phyloP scores from a whole-genome alignment of 1,284 basidiomycete genomes.

The Heterobasidion occidentale region DNA sequence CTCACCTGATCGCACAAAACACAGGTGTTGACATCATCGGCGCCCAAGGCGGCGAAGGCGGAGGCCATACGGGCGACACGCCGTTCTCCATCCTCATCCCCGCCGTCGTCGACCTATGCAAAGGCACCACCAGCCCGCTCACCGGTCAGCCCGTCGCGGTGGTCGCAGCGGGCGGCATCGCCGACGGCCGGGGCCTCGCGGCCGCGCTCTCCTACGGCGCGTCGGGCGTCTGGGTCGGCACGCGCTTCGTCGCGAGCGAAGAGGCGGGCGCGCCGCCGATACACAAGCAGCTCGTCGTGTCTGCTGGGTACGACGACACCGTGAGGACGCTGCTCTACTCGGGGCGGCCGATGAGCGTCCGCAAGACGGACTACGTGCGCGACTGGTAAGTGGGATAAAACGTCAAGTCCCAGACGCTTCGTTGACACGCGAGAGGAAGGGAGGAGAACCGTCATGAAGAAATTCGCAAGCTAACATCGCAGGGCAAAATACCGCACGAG shows the following conservation, averaged over 20 bases:
- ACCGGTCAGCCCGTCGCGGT: conserved; percentile 74
- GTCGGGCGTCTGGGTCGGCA: conserved; percentile 84
- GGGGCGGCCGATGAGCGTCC: conserved; percentile 79
- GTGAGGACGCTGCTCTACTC: conserved; percentile 72
- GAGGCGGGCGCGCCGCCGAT: conserved; percentile 77
- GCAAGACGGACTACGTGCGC: conserved; percentile 68
- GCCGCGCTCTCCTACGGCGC: conserved; percentile 77
- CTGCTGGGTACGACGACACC: conserved; percentile 66
- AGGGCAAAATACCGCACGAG: conserved; percentile 73
- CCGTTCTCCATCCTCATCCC: conserved; percentile 77
- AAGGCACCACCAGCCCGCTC: conserved; percentile 53
- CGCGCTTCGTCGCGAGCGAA: conserved; percentile 80
- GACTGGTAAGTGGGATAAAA: conserved; percentile 41
- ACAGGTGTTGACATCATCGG: conserved; percentile 82
- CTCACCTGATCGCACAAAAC: conserved; percentile 1
- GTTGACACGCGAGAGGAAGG: conserved; percentile 28
- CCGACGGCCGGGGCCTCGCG: conserved; percentile 77
- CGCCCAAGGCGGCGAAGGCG: conserved; percentile 73
- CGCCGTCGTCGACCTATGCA: conserved; percentile 72
- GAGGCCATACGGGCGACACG: conserved; percentile 73
- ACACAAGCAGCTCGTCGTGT: conserved; percentile 69
- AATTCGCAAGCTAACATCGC: conserved; percentile 49
- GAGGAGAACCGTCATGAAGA: conserved; percentile 52
- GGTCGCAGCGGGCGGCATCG: conserved; percentile 79
- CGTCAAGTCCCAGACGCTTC: not conserved